Base-by-base conservation (phyloP, 2,329 filamentous ascomycete genomes). In the Zymoseptoria passerinii region DNA sequence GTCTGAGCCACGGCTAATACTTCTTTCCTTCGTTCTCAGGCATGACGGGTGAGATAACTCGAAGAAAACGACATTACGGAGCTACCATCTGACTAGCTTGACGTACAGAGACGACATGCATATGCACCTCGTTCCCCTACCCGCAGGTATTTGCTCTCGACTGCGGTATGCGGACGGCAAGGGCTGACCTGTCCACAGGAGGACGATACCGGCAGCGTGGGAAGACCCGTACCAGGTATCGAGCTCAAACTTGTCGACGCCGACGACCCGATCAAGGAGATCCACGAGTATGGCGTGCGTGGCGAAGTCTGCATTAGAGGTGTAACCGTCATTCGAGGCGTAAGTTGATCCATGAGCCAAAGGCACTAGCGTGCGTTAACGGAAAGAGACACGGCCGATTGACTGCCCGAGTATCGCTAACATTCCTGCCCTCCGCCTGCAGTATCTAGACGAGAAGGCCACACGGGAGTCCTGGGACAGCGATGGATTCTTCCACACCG, bases 221-320 rank as follows among this genome's bases (percentile, higher is more conserved):
- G 90, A 1, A 85, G 80, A 6, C 75, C 95, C 0, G 58, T 90
- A 0, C 85, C 89, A 0, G 83, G 82, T 1, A 74, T 79, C 35
- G 81, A 83, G 59, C 85, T 80, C 50, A 87, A 87, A 66, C 74
- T 95, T 3, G 73, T 94, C n/a, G 83, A 82, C 8, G 71, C 78
- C 1, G 86, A 90, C 60, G 89, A 88, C 28, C 44, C 49, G 27
- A 60, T 55, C 1, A 76, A 78, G 7, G 89, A 92, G 67, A 80
- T 94, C 56, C 86, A 81, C 0, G 80, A 76, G 8, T 84, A 88
- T 64, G 84, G 92, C 61, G 82, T 84, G 44, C 88, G 87, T 0
- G 92, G 92, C 35, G 92, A 96, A 73, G 80, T 96, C 10, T 79
- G 89, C 13, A 81, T 95, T 18, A 87, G 89, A 70, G 84, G 83